A percentile compares a stretch with the other conserved stretches of the same genome.
Conservation (phyloP, 768 basidiomycete genomes). For the Leccinum subtestaceum region DNA sequence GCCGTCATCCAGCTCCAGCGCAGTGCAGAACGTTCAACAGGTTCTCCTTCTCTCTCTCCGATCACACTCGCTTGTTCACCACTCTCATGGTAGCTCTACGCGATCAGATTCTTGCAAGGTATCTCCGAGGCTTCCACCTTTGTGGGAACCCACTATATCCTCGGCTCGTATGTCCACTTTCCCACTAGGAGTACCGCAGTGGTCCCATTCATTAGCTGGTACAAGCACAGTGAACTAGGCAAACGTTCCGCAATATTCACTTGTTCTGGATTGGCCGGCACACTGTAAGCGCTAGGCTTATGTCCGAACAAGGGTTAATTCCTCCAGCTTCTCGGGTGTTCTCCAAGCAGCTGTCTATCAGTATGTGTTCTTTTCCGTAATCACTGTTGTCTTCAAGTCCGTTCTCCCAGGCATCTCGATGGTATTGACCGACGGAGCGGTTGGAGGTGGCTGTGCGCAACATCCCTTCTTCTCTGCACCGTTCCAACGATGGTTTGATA, state of each 20-base stretch:
- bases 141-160: slow-evolving; percentile 69
- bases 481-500: slow-evolving; percentile 18
- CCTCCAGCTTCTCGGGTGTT: slow-evolving; percentile 57
- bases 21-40: slow-evolving; percentile 54
- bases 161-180: slow-evolving; percentile 55
- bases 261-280: slow-evolving; percentile 57
- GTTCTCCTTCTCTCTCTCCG: slow-evolving; percentile 27
- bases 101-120: slow-evolving; percentile 71
- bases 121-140: slow-evolving; percentile 75
- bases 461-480: background rate
- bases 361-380: slow-evolving; percentile 30
- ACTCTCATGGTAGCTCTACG: slow-evolving; percentile 48
- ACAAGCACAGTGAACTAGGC: slow-evolving; percentile 65
- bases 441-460: slow-evolving; percentile 60
- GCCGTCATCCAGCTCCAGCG: slow-evolving; percentile 46
- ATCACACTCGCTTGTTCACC: background rate
- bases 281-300: slow-evolving; percentile 41
- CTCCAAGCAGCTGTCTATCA: slow-evolving; percentile 63
- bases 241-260: slow-evolving; percentile 74
- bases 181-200: background rate
- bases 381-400: background rate
- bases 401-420: slow-evolving; percentile 42
- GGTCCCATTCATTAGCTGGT: slow-evolving; percentile 48
- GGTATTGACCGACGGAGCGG: slow-evolving; percentile 54
- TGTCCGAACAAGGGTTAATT: background rate